Evolutionary conservation across 192 early-diverging fungal species (phyloP), one percentile per base, ranked within the genome.

Genomic region (Geranomyces variabilis): DNA sequence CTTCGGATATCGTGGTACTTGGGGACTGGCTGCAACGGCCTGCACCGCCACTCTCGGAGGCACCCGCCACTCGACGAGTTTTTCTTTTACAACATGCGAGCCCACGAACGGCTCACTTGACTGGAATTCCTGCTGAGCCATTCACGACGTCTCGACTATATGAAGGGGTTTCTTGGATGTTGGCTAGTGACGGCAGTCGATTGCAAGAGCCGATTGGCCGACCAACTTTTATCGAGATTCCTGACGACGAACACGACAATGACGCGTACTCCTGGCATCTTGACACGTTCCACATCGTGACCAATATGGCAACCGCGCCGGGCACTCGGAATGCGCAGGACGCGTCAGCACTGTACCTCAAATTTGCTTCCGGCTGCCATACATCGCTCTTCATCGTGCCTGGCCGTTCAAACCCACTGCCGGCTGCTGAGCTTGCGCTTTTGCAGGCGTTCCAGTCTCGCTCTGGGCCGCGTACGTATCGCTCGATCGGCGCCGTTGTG

Each of bases 401-500:
- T 10, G 36, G 36, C 36, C 5, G 36, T 10, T 10, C 36, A 41
- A 3, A 41, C 5, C 36, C 36, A 7, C 36, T 41, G 10, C 36
- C 36, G 5, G 10, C 36, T 10, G 36, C 36, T 7, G 36, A 41
- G 36, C 36, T 41, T 10, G 36, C 3, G 5, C 36, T 41, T 41
- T 41, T 41, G 36, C 36, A 7, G 3, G 36, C 36, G 5, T 41
- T 10, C 36, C 36, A 41, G 36, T 41, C 36, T 7, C 36, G 36
- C 36, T 26, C 19, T 7, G 58, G 58, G 4, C 31, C 31, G 28
- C 63, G n/a, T n/a, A 68, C 29, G 15, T 68, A 31, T 4, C 48
- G 66, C 13, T 29, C 30, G 6, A 48, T 68, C 33, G 66, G 66
- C 33, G 66, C 66, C 29, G 19, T 68, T 17, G 51, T 68, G 13